Evolutionary conservation across 441 rosid species (phyloP).

Genomic region (Euphorbia corollata): DNA sequence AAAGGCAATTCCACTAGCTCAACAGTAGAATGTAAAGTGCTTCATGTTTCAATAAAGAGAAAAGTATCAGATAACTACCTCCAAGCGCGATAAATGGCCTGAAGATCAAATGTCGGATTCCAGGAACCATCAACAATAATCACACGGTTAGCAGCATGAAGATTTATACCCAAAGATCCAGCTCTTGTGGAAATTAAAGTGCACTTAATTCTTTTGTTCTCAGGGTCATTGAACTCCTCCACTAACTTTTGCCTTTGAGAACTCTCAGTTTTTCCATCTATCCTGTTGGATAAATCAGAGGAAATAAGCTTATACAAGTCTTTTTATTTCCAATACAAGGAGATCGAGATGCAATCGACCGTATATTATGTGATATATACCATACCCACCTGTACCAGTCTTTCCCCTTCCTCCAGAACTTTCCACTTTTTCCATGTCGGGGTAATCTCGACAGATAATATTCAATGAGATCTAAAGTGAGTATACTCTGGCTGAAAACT

Average conservation of each 20-base stretch:
- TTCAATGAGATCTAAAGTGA: conserved; percentile 94
- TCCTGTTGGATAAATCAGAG: conserved; percentile 39
- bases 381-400: conserved; percentile 94
- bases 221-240: conserved; percentile 84
- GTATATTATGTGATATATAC: conserved; percentile 22
- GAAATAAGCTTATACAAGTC: conserved; percentile 11
- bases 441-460: conserved; percentile 76
- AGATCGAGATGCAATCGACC: background rate
- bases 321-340: background rate
- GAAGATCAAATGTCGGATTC: conserved; percentile 99
- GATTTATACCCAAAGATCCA: conserved; percentile 97
- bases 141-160: conserved; percentile 96
- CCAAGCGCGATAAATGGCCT: conserved; percentile 98
- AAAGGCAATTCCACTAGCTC: conserved; percentile 15
- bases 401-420: conserved; percentile 91
- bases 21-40: background rate
- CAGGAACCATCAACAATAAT: conserved; percentile 98
- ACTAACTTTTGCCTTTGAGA: conserved; percentile 93
- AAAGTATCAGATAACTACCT: conserved; percentile 39
- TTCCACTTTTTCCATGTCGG: conserved; percentile 64
- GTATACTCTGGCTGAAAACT: conserved; percentile 98
- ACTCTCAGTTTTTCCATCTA: conserved; percentile 97
- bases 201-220: conserved; percentile 81
- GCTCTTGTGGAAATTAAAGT: conserved; percentile 95
- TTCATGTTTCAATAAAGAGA: background rate